Evolutionary conservation across 495 filamentous ascomycete species (phyloP).

Genomic region (Penicillium salamii): DNA sequence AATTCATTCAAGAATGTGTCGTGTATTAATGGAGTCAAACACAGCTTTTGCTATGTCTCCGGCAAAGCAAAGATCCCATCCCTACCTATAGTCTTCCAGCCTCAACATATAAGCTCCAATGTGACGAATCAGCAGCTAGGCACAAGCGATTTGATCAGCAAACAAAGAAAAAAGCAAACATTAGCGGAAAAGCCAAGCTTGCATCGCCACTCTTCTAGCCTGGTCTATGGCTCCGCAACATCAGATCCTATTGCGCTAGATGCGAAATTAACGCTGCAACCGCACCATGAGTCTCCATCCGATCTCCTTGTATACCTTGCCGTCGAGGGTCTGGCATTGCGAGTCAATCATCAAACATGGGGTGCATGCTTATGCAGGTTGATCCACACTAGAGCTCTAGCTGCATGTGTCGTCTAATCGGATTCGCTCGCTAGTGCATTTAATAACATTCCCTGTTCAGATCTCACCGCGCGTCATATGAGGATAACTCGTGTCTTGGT

Average conservation of each 20-base stretch:
- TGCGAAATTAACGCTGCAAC: conserved; percentile 12
- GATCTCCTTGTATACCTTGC: background rate
- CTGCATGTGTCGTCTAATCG: background rate
- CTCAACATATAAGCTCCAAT: conserved; percentile 1
- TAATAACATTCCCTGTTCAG: background rate
- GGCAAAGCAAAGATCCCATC: background rate
- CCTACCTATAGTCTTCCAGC: background rate
- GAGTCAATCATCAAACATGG: conserved; percentile 1
- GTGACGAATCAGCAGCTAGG: conserved; percentile 6
- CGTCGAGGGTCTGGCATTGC: conserved; percentile 4
- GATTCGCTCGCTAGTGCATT: background rate
- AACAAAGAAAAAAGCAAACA: conserved; percentile 10
- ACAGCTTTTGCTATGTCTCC: no score
- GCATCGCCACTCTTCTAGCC: conserved; percentile 3
- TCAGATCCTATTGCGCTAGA: background rate
- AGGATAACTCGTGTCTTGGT: background rate
- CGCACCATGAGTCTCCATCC: background rate
- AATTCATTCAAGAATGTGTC: no score
- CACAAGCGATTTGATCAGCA: background rate
- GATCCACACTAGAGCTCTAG: background rate
- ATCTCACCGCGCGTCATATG: background rate
- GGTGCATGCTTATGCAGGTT: conserved; percentile 5
- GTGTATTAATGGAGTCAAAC: no score
- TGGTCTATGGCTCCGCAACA: conserved; percentile 2
- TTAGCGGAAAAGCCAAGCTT: conserved; percentile 6